These are phyloP conservation scores for Lepidopterella palustris DNA, from an alignment of 495 filamentous ascomycete genomes.

Conservation along the genomic window DNA sequence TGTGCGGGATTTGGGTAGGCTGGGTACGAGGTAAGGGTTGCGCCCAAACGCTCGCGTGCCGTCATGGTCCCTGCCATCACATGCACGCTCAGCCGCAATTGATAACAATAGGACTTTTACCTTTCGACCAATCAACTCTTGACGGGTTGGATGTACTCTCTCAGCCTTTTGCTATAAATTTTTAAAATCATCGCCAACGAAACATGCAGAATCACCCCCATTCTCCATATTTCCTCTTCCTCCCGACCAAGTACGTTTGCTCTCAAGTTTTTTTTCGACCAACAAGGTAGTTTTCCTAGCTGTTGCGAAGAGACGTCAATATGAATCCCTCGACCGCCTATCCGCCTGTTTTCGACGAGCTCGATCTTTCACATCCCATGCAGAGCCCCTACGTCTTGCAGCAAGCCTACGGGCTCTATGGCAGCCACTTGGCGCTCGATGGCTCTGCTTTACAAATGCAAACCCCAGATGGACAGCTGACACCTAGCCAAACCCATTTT, in stretches of 20 bases:
- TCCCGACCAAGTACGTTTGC: neutral
- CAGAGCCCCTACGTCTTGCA: neutral
- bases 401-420: neutral
- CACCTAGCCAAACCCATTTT: neutral
- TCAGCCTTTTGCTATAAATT: neutral
- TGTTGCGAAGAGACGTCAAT: neutral
- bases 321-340: neutral
- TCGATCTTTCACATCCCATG: conserved; percentile 1
- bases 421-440: neutral
- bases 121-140: neutral
- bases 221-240: neutral
- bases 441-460: conserved; percentile 4
- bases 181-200: neutral
- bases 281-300: neutral
- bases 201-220: neutral
- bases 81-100: neutral
- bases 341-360: neutral
- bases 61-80: neutral
- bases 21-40: neutral
- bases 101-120: neutral
- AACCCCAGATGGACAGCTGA: neutral
- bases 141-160: neutral
- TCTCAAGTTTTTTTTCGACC: neutral
- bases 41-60: neutral
- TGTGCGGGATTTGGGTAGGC: no score